phyloP scores from a whole-genome alignment of 305 asterid species.

The Rubia peregrina region DNA sequence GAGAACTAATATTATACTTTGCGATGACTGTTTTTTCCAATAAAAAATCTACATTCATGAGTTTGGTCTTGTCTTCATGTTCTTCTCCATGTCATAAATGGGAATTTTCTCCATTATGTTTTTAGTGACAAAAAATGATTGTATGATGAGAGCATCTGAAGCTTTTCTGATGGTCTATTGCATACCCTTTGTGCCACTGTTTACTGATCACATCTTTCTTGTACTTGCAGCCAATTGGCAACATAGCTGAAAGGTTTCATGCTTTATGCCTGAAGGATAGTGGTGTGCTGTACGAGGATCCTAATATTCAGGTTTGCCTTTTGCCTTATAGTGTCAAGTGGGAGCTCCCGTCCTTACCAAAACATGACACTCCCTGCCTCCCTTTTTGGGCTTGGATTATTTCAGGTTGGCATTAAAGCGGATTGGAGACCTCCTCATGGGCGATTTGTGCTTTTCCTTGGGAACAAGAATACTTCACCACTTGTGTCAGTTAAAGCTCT shows the following conservation, averaged over 20 bases:
- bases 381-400: conserved; percentile 7
- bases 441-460: conserved; percentile 80
- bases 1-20: background rate
- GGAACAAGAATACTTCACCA: conserved; percentile 76
- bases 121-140: background rate
- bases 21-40: background rate
- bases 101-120: conserved; percentile 3
- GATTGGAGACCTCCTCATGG: conserved; percentile 90
- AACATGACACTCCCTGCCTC: background rate
- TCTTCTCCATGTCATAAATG: background rate
- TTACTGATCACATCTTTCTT: conserved; percentile 18
- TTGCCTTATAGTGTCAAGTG: conserved; percentile 10
- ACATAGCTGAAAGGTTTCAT: conserved; percentile 72
- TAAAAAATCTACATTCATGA: background rate
- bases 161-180: background rate
- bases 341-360: background rate
- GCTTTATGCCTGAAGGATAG: conserved; percentile 86
- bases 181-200: background rate
- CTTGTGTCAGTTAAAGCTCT: conserved; percentile 72
- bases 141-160: background rate
- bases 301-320: conserved; percentile 67
- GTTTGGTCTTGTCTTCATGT: background rate
- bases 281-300: conserved; percentile 89
- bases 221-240: conserved; percentile 70
- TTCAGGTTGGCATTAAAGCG: conserved; percentile 90